These are phyloP conservation scores for Dactylonectria estremocensis DNA, from an alignment of 2,329 filamentous ascomycete species.

Conservation along the genomic window DNA sequence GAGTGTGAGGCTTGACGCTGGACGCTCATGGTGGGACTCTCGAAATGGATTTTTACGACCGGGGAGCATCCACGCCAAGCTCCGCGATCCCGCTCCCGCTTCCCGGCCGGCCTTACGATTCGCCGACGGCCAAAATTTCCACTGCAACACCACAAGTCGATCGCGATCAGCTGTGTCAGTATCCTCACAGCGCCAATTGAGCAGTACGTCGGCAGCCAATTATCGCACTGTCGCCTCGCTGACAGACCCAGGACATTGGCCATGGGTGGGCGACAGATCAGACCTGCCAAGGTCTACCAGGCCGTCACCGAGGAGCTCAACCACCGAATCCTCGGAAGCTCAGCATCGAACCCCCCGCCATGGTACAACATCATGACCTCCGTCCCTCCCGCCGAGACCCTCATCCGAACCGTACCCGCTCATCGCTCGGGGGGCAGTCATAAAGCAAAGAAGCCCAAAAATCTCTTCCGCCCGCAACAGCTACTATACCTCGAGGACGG, in stretches of 20 bases:
- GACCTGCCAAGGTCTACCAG: conserved; percentile 64
- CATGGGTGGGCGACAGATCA: conserved; percentile 63
- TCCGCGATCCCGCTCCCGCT: conserved; percentile 36
- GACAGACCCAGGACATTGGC: conserved; percentile 30
- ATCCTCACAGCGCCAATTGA: conserved; percentile 39
- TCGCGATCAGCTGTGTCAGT: conserved; percentile 29
- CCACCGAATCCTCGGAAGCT: conserved; percentile 56
- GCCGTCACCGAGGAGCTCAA: conserved; percentile 61
- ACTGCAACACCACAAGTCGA: conserved; percentile 38
- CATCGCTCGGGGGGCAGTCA: conserved; percentile 59
- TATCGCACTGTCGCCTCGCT: neutral
- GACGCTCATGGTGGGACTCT: conserved; percentile 38
- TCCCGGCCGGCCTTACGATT: conserved; percentile 50
- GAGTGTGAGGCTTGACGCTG: conserved; percentile 34
- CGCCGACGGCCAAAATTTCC: conserved; percentile 53
- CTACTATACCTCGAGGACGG: conserved; percentile 88
- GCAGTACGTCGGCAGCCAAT: conserved; percentile 26
- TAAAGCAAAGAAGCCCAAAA: conserved; percentile 72
- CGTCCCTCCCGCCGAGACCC: conserved; percentile 72
- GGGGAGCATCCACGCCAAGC: conserved; percentile 41
- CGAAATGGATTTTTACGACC: conserved; percentile 44
- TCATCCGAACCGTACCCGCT: conserved; percentile 67
- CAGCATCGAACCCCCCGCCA: conserved; percentile 55
- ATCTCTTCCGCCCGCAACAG: conserved; percentile 84
- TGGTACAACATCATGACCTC: conserved; percentile 68